Conservation (phyloP, 495 filamentous ascomycete species). For the Thermochaetoides thermophila region DNA sequence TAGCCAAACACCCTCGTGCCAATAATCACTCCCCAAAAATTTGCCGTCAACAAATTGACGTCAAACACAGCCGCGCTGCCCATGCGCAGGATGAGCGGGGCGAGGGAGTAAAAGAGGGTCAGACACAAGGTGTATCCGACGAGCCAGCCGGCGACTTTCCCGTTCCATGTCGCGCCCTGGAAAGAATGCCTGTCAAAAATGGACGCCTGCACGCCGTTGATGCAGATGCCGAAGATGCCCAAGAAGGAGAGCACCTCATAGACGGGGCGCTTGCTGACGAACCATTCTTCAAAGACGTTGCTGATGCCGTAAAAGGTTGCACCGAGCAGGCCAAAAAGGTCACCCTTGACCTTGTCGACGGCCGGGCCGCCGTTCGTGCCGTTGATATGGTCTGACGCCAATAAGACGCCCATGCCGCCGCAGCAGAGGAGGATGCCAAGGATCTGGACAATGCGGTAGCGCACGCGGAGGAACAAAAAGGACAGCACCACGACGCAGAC, state of each 20-base stretch:
- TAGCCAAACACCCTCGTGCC: conserved; percentile 75
- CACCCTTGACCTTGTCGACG: conserved; percentile 72
- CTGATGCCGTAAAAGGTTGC: conserved; percentile 83
- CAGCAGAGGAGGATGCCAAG: conserved; percentile 78
- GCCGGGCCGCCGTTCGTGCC: conserved; percentile 46
- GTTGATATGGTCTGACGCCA: conserved; percentile 76
- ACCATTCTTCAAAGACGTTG: conserved; percentile 86
- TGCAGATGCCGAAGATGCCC: conserved; percentile 74
- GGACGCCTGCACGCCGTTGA: conserved; percentile 78
- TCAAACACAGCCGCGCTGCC: conserved; percentile 91
- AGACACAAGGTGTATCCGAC: conserved; percentile 77
- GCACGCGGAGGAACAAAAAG: conserved; percentile 65
- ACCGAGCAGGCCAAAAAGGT: conserved; percentile 78
- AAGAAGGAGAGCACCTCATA: conserved; percentile 92
- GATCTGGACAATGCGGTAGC: conserved; percentile 76
- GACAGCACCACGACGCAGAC: conserved; percentile 81
- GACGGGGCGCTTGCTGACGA: conserved; percentile 70
- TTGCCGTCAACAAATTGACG: conserved; percentile 81
- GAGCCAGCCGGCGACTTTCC: conserved; percentile 61
- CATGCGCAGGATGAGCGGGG: conserved; percentile 76
- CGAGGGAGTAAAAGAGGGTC: conserved; percentile 71
- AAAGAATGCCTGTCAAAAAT: conserved; percentile 80
- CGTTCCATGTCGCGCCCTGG: conserved; percentile 49
- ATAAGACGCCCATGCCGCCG: conserved; percentile 79
- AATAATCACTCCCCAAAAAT: conserved; percentile 94